Conservation (phyloP, 176 grass and related monocot species). For the Hsuehochloa calcarea region DNA sequence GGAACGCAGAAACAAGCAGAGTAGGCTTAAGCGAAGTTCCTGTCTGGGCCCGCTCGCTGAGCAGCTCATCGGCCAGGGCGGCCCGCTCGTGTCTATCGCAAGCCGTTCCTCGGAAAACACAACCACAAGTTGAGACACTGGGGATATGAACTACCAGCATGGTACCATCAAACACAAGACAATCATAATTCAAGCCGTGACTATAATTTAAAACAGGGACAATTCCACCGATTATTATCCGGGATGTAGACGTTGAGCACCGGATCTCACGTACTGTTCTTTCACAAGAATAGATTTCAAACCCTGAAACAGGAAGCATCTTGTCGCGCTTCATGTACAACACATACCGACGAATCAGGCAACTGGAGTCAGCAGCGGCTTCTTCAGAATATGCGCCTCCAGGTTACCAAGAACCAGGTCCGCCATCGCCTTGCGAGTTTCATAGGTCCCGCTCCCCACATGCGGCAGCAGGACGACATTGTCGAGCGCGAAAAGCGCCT, state of each 20-base stretch:
- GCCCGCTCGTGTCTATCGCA: no score
- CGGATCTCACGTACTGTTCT: neutral
- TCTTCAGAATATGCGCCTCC: conserved; percentile 59
- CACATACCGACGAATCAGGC: conserved; percentile 30
- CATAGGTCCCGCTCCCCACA: conserved; percentile 61
- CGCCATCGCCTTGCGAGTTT: conserved; percentile 66
- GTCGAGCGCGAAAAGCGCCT: conserved; percentile 60
- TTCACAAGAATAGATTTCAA: neutral
- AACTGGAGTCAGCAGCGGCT: conserved; percentile 75
- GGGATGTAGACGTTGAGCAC: neutral
- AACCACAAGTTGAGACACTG: no score
- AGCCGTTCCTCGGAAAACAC: no score
- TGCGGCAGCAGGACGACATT: conserved; percentile 85
- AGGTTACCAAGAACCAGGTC: conserved; percentile 84
- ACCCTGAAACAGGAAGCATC: neutral
- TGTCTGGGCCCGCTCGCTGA: no score
- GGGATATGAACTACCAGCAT: no score
- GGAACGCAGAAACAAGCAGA: no score
- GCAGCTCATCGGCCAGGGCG: no score
- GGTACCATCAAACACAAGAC: no score
- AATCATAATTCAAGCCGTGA: no score
- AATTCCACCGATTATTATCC: neutral
- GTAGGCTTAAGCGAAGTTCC: no score
- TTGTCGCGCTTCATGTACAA: neutral
- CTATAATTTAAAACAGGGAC: no score